phyloP scores from a whole-genome alignment of 2,329 filamentous ascomycete genomes.

The Talaromyces sp. region DNA sequence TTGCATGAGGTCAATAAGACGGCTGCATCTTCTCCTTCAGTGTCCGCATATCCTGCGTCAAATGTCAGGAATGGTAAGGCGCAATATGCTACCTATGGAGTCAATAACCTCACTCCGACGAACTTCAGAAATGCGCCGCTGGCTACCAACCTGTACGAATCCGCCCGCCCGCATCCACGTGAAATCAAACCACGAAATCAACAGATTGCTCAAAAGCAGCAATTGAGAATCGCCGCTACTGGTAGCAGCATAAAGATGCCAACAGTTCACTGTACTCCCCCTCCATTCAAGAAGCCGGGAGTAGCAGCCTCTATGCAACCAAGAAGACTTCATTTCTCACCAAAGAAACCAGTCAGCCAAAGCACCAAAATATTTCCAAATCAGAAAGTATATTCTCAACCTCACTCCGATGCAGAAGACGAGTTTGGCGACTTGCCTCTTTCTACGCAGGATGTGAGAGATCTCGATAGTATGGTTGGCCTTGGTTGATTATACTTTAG shows the following conservation, averaged over 20 bases:
- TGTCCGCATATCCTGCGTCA: background rate
- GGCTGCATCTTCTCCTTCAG: background rate
- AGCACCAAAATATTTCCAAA: background rate
- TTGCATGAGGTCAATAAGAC: background rate
- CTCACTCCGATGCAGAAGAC: slow-evolving; percentile 12
- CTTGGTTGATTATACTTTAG: background rate
- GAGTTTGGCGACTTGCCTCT: slow-evolving; percentile 20
- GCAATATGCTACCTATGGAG: background rate
- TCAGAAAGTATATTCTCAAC: background rate
- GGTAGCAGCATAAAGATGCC: background rate
- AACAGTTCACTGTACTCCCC: background rate
- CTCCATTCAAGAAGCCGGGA: background rate
- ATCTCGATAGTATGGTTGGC: slow-evolving; percentile 17
- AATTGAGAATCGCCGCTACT: background rate
- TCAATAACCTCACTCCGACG: background rate
- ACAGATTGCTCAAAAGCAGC: background rate
- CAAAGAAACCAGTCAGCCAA: background rate
- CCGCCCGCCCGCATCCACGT: background rate
- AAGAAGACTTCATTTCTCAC: background rate
- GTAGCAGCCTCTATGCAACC: background rate
- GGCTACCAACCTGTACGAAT: background rate
- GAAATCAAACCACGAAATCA: background rate
- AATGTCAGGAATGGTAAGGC: background rate
- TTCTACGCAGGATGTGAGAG: slow-evolving; percentile 14
- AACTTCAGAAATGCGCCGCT: background rate